Evolutionary conservation across 306 rosid species (phyloP), one percentile per base, ranked within the genome.

Genomic region (Glycine tomentella): DNA sequence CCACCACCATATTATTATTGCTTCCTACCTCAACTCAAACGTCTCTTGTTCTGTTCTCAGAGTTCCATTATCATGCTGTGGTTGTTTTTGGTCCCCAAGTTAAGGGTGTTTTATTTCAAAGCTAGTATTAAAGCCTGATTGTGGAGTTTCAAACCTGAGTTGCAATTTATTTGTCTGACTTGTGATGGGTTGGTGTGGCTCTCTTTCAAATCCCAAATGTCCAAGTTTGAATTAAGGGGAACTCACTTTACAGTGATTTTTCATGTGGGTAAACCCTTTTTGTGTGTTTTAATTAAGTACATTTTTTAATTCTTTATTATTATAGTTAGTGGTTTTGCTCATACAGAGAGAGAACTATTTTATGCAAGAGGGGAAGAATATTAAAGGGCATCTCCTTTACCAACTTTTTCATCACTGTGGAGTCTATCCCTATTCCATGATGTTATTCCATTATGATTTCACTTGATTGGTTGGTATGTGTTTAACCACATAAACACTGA

Each of bases 371-470:
- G 34, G 65, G 40, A 3, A 44, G 78, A 74, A 81, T 78, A 51
- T 74, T 50, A 17, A 45, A 11, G 74, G 57, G 89, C 66, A 61
- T 72, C 64, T 79, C n/a, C 72, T 72, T 48, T 71, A 31, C n/a
- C 11, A 61, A 52, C 74, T 57, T 71, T 42, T 56, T 36, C 44
- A 64, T 79, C 68, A 75, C 69, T 72, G 15, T 69, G 80, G 40
- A 10, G 40, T 62, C 67, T 56, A 75, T 79, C 4, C 63, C 42
- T 31, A 80, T 84, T 87, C 81, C 57, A 64, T 70, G 55, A 25
- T 58, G 42, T 48, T 75, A 75, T 82, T 69, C 82, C 14, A 65
- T 83, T 48, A 8, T 75, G 78, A 77, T 53, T 49, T 34, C 49
- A 73, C 40, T 79, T 38, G 25, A 74, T 77, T 81, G 69, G 80